These are phyloP conservation scores for Metarhizium anisopliae DNA, from an alignment of 2,329 filamentous ascomycete species.

Conservation along the genomic window DNA sequence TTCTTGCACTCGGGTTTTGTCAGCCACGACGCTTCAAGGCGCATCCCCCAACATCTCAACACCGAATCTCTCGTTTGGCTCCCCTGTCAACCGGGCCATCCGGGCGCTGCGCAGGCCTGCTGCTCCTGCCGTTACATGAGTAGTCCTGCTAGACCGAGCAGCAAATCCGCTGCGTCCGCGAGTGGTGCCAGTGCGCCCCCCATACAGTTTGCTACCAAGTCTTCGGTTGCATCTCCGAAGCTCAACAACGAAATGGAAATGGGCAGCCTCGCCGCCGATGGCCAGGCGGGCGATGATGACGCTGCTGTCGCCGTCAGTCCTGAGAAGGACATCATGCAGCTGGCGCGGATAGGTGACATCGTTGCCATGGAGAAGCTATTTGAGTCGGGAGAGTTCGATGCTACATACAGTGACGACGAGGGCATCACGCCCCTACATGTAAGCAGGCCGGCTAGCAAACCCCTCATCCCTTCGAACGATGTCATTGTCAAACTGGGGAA, in stretches of 20 bases:
- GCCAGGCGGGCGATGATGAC: not conserved
- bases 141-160: conserved; percentile 26
- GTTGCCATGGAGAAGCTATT: conserved; percentile 83
- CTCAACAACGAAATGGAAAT: conserved; percentile 50
- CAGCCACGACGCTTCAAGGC: not conserved
- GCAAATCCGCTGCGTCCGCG: conserved; percentile 20
- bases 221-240: conserved; percentile 42
- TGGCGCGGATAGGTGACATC: conserved; percentile 82
- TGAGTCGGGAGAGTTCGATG: conserved; percentile 70
- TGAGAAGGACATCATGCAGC: conserved; percentile 86
- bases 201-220: conserved; percentile 47
- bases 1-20: not conserved
- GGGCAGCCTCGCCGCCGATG: conserved; percentile 35
- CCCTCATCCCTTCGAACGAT: no score
- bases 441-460: conserved; percentile 22
- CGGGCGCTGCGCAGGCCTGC: not conserved
- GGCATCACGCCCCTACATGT: conserved; percentile 95
- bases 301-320: conserved; percentile 10
- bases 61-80: not conserved
- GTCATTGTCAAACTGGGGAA: not conserved
- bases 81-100: not conserved
- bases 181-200: conserved; percentile 19
- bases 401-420: conserved; percentile 78
- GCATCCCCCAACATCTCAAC: not conserved
- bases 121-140: conserved; percentile 26